Evolutionary conservation across 768 basidiomycete genomes (phyloP), one percentile per base, ranked within the genome.

Genomic region (Boletus barrowsii): DNA sequence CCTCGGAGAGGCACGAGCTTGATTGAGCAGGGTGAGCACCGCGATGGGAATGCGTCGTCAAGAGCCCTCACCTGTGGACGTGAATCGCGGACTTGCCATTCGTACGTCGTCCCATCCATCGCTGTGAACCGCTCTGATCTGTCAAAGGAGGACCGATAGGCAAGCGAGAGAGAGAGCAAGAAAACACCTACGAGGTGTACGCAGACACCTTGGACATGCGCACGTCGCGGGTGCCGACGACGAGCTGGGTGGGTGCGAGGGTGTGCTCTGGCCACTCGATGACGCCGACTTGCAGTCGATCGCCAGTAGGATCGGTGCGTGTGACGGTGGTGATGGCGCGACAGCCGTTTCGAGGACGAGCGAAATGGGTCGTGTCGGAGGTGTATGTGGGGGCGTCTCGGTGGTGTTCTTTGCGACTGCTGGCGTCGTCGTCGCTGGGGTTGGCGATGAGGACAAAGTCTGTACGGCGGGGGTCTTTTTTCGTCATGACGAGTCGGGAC

Each of bases 161-260:
- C 4, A 18, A 14, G 15, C 17, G 10, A 32, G 22, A 5, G 10
- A 22, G 18, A 20, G 11, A 20, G 1, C 4, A 35, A 14, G 30
- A 33, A 45, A 18, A 18, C 39, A 54, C 50, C 13, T 24, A 70
- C 70, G 62, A 57, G 0, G 70, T 68, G 24, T 47, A 66, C 1
- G 58, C 46, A 6, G 66, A 62, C 14, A 51, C 52, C 54, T 51
- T 70, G 37, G 26, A n/a, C 62, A 70, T 68, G 29, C 33, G 45
- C 18, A 70, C 66, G 20, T 36, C n/a, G 9, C 66, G 45, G 15
- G 70, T 68, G 24, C 68, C 66, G 5, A 72, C 54, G 49, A 68
- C 35, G 39, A 72, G 51, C 15, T 50, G 53, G 0, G 48, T 52
- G 13, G 37, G 52, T 9, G 49, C 58, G 10, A 44, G 33, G 0